Base-by-base conservation (phyloP, 208 protist genomes). In the Trypanosoma mega region DNA sequence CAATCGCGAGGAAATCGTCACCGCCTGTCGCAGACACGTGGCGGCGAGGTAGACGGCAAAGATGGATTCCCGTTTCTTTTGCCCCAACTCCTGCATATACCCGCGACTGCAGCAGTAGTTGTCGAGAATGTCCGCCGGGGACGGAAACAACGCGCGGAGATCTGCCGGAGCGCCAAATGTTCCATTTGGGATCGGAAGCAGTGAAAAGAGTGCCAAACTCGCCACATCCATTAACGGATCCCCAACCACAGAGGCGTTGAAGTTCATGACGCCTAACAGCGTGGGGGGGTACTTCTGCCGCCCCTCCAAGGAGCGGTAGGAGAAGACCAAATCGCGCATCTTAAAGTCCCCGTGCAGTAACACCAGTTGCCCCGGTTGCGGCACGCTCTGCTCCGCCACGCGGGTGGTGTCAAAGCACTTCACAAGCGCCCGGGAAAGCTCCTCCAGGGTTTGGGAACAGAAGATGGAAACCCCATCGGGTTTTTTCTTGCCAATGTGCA, bases 161-260 rank as follows among this genome's bases (percentile, higher is more conserved):
- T 79, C 61, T 20, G 50, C 45, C 16, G 74, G 57, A 34, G 77
- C 46, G 4, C 65, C 81, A 52, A 68, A 87, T 53, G 87, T 76
- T 43, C 85, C 85, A 18, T 77, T 47, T 3, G 85, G 85, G 26
- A 72, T 45, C 9, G 53, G 62, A 16, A 87, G 44, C 37, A 74
- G 79, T 63, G 56, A 48, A 37, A 85, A 73, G 26, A 92, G 60
- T 11, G 80, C 72, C 0, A 84, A 60, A 27, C 66, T 79, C 9
- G 85, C 85, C 9, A 92, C 76, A 48, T 92, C 85, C 6, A 85
- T 51, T 26, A 92, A 64, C 0, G 85, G 85, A 64, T 92, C 85
- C 14, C 73, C 85, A 20, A 83, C 51, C 14, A 48, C 63, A 12
- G 78, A 68, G 31, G 81, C 77, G 31, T 47, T 68, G 45, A 86